Percentiles rank a stretch among this genome's conserved stretches.
Evolutionary conservation across 2,329 filamentous ascomycete species (phyloP).

Genomic region (Calonectria leucothoes): DNA sequence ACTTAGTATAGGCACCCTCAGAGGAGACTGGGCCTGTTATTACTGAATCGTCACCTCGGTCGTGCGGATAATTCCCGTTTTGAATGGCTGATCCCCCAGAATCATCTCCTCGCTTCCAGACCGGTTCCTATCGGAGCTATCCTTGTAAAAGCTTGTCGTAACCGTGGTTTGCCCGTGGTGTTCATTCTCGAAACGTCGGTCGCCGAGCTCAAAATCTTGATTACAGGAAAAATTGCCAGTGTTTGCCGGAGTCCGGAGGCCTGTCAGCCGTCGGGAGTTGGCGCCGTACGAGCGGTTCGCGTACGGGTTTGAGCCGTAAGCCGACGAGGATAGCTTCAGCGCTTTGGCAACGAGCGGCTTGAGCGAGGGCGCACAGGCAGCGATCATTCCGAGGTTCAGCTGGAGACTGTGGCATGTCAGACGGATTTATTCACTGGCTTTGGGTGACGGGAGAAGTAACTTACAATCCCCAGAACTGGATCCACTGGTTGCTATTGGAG

Average conservation of each 20-base stretch:
- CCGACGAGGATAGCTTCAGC: constrained; percentile 39
- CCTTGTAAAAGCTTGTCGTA: constrained; percentile 23
- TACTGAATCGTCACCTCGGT: constrained; percentile 20
- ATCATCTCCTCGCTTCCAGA: constrained; percentile 29
- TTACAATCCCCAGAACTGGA: constrained; percentile 50
- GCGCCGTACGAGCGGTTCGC: constrained; percentile 16
- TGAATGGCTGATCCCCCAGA: constrained; percentile 11
- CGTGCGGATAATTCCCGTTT: constrained; percentile 23
- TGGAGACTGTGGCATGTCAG: constrained; percentile 49
- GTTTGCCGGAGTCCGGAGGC: neutral
- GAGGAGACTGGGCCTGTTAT: neutral
- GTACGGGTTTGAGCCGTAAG: constrained; percentile 20
- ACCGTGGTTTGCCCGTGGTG: neutral
- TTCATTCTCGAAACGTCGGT: constrained; percentile 18
- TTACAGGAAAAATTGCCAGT: constrained; percentile 15
- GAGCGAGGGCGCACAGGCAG: constrained; percentile 52
- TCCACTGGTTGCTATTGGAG: constrained; percentile 32
- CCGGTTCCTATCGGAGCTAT: neutral
- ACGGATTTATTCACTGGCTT: constrained; percentile 19
- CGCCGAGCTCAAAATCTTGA: constrained; percentile 25
- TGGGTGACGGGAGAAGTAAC: constrained; percentile 8
- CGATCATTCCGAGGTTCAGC: constrained; percentile 53
- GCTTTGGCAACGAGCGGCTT: constrained; percentile 48
- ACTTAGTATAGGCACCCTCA: neutral
- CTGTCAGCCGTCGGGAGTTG: constrained; percentile 17